Conservation (phyloP, 2,329 filamentous ascomycete genomes). For the Neocucurbitaria cava region DNA sequence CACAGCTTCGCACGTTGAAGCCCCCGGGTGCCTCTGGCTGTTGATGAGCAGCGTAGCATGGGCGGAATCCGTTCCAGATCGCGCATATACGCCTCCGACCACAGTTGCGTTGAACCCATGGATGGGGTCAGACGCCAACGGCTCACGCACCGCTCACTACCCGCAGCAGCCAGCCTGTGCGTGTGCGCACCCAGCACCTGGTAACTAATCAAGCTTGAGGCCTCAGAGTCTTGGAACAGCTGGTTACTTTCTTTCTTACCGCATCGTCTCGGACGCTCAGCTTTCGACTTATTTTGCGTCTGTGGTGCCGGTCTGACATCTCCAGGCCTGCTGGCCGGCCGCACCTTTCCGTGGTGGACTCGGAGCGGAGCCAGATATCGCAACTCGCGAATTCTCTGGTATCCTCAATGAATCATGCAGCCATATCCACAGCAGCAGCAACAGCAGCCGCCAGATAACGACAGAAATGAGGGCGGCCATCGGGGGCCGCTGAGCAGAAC, state of each 20-base stretch:
- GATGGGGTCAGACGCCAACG: conserved; percentile 15
- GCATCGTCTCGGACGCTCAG: not conserved
- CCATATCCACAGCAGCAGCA: conserved; percentile 22
- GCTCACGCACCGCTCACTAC: conserved; percentile 16
- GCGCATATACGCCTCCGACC: conserved; percentile 22
- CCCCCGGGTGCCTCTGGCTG: conserved; percentile 21
- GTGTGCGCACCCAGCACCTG: conserved; percentile 4
- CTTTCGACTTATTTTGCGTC: conserved; percentile 3
- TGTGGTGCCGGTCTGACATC: conserved; percentile 7
- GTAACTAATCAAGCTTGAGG: conserved; percentile 18
- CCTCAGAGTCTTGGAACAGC: conserved; percentile 5
- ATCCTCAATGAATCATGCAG: conserved; percentile 27
- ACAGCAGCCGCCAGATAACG: conserved; percentile 22
- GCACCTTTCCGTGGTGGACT: conserved; percentile 1
- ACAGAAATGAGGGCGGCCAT: conserved; percentile 25
- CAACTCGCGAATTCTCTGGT: not conserved
- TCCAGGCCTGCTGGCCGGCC: conserved; percentile 1
- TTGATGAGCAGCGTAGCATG: conserved; percentile 24
- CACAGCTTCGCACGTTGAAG: conserved; percentile 15
- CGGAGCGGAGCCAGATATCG: not conserved
- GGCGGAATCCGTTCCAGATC: conserved; percentile 20
- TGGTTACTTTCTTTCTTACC: not conserved
- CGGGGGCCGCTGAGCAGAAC: conserved; percentile 37
- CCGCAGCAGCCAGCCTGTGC: conserved; percentile 13
- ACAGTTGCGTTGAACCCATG: conserved; percentile 18